Percentiles rank a stretch among this genome's conserved stretches.
phyloP scores from a whole-genome alignment of 2,329 filamentous ascomycete species.

The Colletotrichum sp. region DNA sequence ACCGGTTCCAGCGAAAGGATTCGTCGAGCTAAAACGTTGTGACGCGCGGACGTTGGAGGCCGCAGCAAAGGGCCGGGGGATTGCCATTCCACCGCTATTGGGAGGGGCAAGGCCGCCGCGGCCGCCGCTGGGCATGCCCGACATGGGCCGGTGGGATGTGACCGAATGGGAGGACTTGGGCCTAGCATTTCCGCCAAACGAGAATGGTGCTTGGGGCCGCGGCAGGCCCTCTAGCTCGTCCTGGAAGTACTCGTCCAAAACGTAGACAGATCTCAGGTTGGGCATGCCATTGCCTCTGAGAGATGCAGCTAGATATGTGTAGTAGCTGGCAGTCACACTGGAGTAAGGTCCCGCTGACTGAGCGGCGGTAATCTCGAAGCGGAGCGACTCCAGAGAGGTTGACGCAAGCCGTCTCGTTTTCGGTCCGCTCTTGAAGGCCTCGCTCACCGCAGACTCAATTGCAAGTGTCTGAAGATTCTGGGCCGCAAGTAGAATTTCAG shows the following conservation, averaged over 20 bases:
- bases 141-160: constrained; percentile 14
- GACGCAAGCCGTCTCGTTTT: constrained; percentile 68
- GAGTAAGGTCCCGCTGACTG: constrained; percentile 61
- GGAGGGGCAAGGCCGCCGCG: constrained; percentile 27
- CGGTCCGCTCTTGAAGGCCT: constrained; percentile 52
- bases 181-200: constrained; percentile 37
- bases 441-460: constrained; percentile 54
- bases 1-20: constrained; percentile 38
- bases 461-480: constrained; percentile 61
- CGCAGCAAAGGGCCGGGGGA: constrained; percentile 26
- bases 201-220: constrained; percentile 59
- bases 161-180: constrained; percentile 36
- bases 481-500: constrained; percentile 62
- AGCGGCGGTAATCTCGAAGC: constrained; percentile 79
- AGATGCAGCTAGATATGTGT: constrained; percentile 84
- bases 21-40: constrained; percentile 63
- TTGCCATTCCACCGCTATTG: constrained; percentile 23
- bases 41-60: constrained; percentile 28
- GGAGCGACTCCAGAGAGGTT: constrained; percentile 70
- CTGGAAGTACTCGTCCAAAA: constrained; percentile 83
- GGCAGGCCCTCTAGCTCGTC: constrained; percentile 74
- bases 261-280: constrained; percentile 77
- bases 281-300: constrained; percentile 79
- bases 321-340: constrained; percentile 67
- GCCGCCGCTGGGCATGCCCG: neutral